A percentile compares a stretch with the other conserved stretches of the same genome.
phyloP scores from a whole-genome alignment of 2,329 filamentous ascomycete genomes.

The Huntiella moniliformis region DNA sequence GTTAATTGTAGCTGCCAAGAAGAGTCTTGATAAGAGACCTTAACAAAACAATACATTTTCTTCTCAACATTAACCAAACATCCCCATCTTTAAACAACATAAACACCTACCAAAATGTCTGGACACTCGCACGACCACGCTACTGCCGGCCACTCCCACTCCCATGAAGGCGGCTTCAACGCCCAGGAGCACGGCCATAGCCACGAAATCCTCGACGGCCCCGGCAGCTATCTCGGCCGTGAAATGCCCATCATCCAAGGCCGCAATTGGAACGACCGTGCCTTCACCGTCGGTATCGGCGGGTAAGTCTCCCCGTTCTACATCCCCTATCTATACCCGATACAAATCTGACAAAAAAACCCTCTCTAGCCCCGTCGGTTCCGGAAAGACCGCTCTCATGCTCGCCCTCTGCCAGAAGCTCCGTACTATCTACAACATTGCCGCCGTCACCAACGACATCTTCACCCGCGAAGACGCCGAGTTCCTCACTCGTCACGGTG shows the following conservation, averaged over 20 bases:
- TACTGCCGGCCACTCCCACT: conserved; percentile 21
- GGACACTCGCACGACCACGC: conserved; percentile 10
- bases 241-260: conserved; percentile 91
- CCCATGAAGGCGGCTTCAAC: conserved; percentile 30
- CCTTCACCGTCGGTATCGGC: conserved; percentile 95
- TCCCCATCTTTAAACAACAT: neutral
- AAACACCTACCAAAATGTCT: neutral
- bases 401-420: conserved; percentile 75
- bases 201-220: conserved; percentile 87
- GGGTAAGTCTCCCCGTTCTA: conserved; percentile 39
- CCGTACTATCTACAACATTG: conserved; percentile 64
- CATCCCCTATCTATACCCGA: neutral
- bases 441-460: conserved; percentile 96
- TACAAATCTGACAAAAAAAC: conserved; percentile 12
- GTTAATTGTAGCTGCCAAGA: no score
- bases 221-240: conserved; percentile 71
- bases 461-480: conserved; percentile 97
- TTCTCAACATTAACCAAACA: no score
- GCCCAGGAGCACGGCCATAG: conserved; percentile 72
- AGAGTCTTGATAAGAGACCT: no score
- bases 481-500: conserved; percentile 75
- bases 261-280: conserved; percentile 68
- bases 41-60: no score
- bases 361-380: conserved; percentile 64
- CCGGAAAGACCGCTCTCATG: conserved; percentile 95